Conservation (phyloP, 1,139 yeast genomes). For the Candida smagusa region DNA sequence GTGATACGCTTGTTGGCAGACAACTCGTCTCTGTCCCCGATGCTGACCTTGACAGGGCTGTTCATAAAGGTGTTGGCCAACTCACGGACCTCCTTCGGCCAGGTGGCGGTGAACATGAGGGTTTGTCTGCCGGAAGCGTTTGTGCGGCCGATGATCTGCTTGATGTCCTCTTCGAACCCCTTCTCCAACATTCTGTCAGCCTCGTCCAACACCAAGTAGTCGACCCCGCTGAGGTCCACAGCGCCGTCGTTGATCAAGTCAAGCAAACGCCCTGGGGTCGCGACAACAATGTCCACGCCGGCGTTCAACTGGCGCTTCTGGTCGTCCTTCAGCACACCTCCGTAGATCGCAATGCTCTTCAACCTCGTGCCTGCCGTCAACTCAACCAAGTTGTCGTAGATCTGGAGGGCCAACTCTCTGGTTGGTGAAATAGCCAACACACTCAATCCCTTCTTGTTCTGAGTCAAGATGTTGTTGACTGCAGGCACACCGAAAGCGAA, state of each 20-base stretch:
- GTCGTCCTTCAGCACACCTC: conserved; percentile 95
- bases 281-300: conserved; percentile 73
- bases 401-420: conserved; percentile 94
- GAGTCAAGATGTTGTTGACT: conserved; percentile 59
- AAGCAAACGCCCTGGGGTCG: conserved; percentile 94
- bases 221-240: conserved; percentile 62
- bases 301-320: conserved; percentile 68
- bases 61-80: conserved; percentile 84
- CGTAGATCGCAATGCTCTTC: conserved; percentile 83
- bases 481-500: conserved; percentile 98
- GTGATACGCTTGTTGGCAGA: conserved; percentile 91
- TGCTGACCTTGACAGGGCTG: conserved; percentile 78
- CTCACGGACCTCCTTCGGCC: conserved; percentile 92
- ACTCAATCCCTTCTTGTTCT: conserved; percentile 51
- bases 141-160: conserved; percentile 65
- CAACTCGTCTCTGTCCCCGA: conserved; percentile 92
- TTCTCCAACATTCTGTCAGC: conserved; percentile 97
- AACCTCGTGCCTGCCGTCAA: conserved; percentile 62
- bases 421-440: conserved; percentile 94
- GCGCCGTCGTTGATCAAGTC: conserved; percentile 91
- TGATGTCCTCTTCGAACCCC: conserved; percentile 96
- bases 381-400: conserved; percentile 73
- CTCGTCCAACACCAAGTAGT: conserved; percentile 88
- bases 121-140: conserved; percentile 61
- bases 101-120: conserved; percentile 84